Evolutionary conservation across 1,284 basidiomycete genomes (phyloP).

Genomic region (Bjerkandera adusta): DNA sequence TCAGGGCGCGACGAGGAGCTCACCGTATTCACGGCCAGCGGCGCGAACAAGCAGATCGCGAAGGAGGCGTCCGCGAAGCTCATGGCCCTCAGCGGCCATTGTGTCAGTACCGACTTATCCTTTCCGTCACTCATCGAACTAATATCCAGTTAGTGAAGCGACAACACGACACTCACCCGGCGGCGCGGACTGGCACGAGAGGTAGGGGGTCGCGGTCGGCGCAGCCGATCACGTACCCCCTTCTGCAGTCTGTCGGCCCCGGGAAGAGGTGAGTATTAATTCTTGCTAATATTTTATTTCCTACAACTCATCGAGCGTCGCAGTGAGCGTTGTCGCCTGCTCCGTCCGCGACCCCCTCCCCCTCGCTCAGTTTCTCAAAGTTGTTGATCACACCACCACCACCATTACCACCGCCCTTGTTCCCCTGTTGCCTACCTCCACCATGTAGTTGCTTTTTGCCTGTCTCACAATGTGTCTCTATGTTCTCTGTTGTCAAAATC

Average conservation of each 20-base stretch:
- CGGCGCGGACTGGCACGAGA: background rate
- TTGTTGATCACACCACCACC: background rate
- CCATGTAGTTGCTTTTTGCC: no score
- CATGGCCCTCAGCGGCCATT: slow-evolving; percentile 26
- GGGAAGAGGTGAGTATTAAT: background rate
- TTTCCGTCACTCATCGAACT: background rate
- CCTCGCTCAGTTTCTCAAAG: background rate
- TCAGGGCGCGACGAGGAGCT: slow-evolving; percentile 11
- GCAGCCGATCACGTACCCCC: background rate
- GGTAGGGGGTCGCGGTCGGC: background rate
- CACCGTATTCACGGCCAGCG: slow-evolving; percentile 5
- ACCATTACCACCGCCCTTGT: background rate
- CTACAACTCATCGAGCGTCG: no score
- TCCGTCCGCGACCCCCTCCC: background rate
- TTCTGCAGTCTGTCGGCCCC: background rate
- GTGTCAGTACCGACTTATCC: slow-evolving; percentile 16
- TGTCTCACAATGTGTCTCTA: no score
- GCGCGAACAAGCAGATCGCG: slow-evolving; percentile 15
- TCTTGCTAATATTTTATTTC: no score
- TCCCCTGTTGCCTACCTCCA: background rate
- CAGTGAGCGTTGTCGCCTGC: no score
- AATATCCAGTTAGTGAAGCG: background rate
- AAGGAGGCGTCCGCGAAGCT: slow-evolving; percentile 20
- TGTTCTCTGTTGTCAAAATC: no score
- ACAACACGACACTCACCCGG: background rate